phyloP scores from a whole-genome alignment of 1,284 basidiomycete genomes.

The Sanghuangporus weigelae region DNA sequence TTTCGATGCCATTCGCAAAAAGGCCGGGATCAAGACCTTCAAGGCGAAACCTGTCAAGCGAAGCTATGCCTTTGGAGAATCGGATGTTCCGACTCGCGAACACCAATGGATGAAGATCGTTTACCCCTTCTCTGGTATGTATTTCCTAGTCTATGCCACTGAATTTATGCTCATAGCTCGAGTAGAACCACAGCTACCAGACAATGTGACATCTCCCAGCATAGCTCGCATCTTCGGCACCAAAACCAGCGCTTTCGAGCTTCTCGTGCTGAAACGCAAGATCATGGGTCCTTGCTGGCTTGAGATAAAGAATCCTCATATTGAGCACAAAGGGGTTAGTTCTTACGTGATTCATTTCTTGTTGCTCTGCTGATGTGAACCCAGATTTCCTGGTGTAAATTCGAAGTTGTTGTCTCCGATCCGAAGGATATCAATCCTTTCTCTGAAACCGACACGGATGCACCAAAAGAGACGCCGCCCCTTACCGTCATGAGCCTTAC shows the following conservation, averaged over 20 bases:
- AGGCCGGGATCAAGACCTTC: constrained; percentile 75
- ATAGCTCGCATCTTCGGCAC: constrained; percentile 92
- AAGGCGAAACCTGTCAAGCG: constrained; percentile 82
- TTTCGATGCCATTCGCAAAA: constrained; percentile 75
- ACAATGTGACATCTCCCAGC: constrained; percentile 72
- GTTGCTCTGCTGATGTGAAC: not conserved
- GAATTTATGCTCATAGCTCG: not conserved
- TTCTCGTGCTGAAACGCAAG: constrained; percentile 92
- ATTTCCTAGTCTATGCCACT: not conserved
- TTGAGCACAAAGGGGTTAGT: constrained; percentile 75
- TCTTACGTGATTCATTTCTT: not conserved
- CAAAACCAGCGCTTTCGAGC: constrained; percentile 89
- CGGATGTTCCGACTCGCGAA: constrained; percentile 77
- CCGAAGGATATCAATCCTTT: constrained; percentile 89
- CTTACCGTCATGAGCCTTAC: constrained; percentile 90
- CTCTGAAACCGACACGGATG: constrained; percentile 62
- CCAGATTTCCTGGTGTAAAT: constrained; percentile 92
- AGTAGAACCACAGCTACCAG: constrained; percentile 61
- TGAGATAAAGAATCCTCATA: constrained; percentile 67
- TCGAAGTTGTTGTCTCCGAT: constrained; percentile 82
- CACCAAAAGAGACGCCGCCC: constrained; percentile 83
- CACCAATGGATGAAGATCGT: constrained; percentile 90
- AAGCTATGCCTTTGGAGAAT: constrained; percentile 91
- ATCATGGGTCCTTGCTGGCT: constrained; percentile 99
- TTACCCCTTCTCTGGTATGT: constrained; percentile 76